Evolutionary conservation across 2,329 filamentous ascomycete species (phyloP), one percentile per base, ranked within the genome.

Genomic region (Taxawa tesnikishii): DNA sequence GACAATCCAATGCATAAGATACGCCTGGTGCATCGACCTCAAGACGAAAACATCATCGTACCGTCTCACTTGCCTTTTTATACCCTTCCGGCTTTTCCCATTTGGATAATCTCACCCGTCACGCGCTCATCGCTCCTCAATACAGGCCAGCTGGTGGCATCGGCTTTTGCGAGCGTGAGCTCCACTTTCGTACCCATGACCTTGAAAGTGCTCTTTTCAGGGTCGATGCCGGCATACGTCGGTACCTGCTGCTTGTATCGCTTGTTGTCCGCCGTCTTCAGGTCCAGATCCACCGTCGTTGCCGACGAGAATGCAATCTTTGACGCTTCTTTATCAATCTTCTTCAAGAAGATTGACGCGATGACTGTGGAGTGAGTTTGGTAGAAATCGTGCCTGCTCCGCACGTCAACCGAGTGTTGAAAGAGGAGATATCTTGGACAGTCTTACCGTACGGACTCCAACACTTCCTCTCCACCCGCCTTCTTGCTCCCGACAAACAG

Each of bases 301-400:
- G 59, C 64, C 3, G 70, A 49, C 21, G 64, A 55, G 53, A 96
- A 88, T 15, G 70, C 64, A 28, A 96, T 70, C 43, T 71, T 79
- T 31, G 84, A 81, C 15, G 63, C 70, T 15, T 78, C 70, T 59
- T 88, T 92, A 60, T 87, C 75, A 48, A 98, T 94, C 64, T 96
- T 96, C 67, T 96, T 98, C 33, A 96, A 69, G 62, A 93, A 98
- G 45, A 94, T 79, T 6, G 83, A 90, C 2, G 82, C 87, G 43
- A 92, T 94, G 36, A 96, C 83, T 10, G 75, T 76, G 9, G 73
- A 72, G 3, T 79, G 66, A 2, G 90, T 96, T 59, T 98, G 90
- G 61, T 98, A 98, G 60, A 88, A 98, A 58, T 98, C 90, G 51
- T 81, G 75, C 38, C 84, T n/a, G n/a, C n/a, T n/a, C n/a, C n/a